Percentiles rank a stretch among this genome's conserved stretches.
Conservation (phyloP, 2,329 filamentous ascomycete genomes). For the Cercospora zeae-maydis region DNA sequence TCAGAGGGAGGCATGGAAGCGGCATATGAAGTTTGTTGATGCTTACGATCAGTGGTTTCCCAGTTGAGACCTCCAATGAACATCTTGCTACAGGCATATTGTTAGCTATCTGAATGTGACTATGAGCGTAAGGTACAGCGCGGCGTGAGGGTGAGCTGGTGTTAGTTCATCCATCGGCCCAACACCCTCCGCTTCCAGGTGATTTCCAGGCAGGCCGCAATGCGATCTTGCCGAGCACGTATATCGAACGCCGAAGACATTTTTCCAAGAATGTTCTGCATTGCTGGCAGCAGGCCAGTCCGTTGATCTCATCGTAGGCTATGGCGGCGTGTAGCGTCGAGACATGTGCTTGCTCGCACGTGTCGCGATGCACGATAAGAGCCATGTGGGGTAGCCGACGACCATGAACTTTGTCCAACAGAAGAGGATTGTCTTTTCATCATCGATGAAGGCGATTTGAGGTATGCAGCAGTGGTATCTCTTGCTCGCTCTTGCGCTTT, state of each 20-base stretch:
- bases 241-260: neutral
- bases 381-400: conserved; percentile 13
- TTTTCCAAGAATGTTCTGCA: neutral
- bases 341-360: conserved; percentile 3
- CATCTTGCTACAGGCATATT: conserved; percentile 73
- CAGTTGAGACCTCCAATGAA: conserved; percentile 98
- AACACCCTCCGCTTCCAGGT: neutral
- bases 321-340: neutral
- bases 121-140: neutral
- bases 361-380: conserved; percentile 8
- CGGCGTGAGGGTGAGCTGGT: conserved; percentile 19
- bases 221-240: neutral
- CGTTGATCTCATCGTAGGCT: neutral
- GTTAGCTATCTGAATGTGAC: conserved; percentile 22
- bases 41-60: conserved; percentile 97
- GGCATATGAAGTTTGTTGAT: neutral
- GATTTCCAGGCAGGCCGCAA: neutral
- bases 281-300: neutral
- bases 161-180: neutral
- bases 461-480: conserved; percentile 8
- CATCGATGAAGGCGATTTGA: conserved; percentile 8
- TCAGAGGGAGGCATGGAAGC: conserved; percentile 28
- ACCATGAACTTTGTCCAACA: conserved; percentile 24
- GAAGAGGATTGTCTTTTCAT: conserved; percentile 14
- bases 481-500: conserved; percentile 11